A percentile compares a stretch with the other conserved stretches of the same genome.
These are phyloP conservation scores for Wallacemonas sp. DNA, from an alignment of 208 protist genomes.

Conservation along the genomic window DNA sequence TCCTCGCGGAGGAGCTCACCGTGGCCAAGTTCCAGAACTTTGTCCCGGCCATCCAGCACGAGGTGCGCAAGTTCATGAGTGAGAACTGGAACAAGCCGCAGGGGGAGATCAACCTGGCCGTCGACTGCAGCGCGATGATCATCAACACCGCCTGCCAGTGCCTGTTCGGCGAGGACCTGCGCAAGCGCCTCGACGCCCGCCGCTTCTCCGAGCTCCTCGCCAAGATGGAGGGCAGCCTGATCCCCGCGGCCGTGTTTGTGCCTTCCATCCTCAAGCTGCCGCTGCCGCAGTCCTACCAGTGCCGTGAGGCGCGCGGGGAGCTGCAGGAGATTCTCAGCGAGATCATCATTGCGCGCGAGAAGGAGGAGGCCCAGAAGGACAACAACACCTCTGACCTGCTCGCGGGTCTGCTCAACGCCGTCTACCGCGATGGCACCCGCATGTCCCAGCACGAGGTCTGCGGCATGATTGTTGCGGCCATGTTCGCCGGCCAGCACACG, in stretches of 20 bases:
- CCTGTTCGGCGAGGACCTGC: constrained; percentile 91
- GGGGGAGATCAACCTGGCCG: constrained; percentile 81
- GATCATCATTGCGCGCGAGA: constrained; percentile 86
- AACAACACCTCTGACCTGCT: constrained; percentile 84
- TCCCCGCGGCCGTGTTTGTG: constrained; percentile 82
- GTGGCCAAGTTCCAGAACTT: constrained; percentile 90
- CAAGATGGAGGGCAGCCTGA: constrained; percentile 85
- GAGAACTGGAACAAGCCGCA: constrained; percentile 80
- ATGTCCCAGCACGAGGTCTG: constrained; percentile 91
- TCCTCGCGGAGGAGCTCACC: constrained; percentile 82
- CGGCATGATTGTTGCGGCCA: constrained; percentile 90
- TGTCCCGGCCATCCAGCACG: constrained; percentile 83
- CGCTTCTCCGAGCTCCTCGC: constrained; percentile 83
- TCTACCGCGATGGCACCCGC: constrained; percentile 85
- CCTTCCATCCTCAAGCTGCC: constrained; percentile 80
- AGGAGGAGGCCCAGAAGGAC: constrained; percentile 80
- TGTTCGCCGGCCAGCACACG: constrained; percentile 95
- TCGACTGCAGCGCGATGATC: constrained; percentile 91
- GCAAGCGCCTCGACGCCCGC: constrained; percentile 75
- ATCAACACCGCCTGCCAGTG: constrained; percentile 93
- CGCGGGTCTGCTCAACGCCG: constrained; percentile 77
- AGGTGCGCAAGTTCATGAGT: constrained; percentile 80
- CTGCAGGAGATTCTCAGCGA: constrained; percentile 85
- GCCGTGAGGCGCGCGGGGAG: constrained; percentile 80
- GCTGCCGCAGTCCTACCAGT: constrained; percentile 75